Evolutionary conservation across 306 rosid genomes (phyloP).

Genomic region (Dryas octopetala): DNA sequence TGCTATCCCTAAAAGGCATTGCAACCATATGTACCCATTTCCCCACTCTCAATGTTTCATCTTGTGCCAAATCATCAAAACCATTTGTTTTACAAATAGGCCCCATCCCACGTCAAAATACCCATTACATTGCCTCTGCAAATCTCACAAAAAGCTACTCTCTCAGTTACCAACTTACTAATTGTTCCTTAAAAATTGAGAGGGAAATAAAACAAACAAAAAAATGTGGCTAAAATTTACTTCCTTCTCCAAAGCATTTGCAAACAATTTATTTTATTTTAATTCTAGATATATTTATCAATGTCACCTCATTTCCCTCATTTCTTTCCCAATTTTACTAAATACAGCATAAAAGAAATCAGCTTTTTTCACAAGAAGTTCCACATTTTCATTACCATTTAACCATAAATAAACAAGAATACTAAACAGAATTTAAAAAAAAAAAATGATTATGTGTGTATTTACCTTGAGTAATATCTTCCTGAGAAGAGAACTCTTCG

Average conservation of each 20-base stretch:
- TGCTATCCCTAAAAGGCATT: background rate
- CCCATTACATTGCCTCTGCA: background rate
- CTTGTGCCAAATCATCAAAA: background rate
- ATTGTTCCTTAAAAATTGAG: background rate
- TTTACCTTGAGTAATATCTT: constrained; percentile 40
- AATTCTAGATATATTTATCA: too few species aligned
- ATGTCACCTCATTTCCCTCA: background rate
- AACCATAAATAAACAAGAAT: background rate
- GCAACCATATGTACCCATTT: background rate
- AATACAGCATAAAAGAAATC: background rate
- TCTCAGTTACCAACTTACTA: background rate
- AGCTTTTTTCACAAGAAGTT: background rate
- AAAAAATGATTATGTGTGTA: background rate
- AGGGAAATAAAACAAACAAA: background rate
- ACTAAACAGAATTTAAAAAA: too few species aligned
- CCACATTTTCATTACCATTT: background rate
- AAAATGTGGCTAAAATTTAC: background rate
- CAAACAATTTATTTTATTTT: too few species aligned
- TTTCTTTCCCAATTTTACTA: background rate
- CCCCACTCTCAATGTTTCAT: background rate
- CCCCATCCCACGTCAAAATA: background rate
- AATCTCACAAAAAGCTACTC: background rate
- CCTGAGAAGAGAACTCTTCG: constrained; percentile 74
- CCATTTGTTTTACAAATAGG: background rate
- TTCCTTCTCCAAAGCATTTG: background rate